Percentiles rank a stretch among this genome's conserved stretches.
Conservation (phyloP, 495 filamentous ascomycete species). For the Melanomma pulvis-pyrius region DNA sequence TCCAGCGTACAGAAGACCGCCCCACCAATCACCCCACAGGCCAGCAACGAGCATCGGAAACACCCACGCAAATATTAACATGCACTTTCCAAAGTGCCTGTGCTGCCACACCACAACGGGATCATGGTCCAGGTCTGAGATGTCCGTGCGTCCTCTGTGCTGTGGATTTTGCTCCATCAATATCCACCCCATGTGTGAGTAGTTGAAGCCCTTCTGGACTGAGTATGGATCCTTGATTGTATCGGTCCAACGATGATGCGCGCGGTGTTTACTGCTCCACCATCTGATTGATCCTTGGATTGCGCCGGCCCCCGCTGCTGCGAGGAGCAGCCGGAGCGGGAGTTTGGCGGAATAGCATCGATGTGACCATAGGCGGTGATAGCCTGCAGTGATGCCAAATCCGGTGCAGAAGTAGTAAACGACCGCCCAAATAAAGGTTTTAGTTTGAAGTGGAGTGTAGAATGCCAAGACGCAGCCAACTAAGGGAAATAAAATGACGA, state of each 20-base stretch:
- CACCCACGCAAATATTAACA: neutral
- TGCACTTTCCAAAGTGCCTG: neutral
- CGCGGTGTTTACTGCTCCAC: neutral
- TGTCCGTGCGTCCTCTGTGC: neutral
- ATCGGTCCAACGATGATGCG: neutral
- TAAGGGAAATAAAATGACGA: neutral
- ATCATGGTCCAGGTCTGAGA: neutral
- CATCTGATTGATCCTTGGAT: neutral
- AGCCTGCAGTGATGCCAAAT: constrained; percentile 19
- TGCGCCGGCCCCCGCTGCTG: neutral
- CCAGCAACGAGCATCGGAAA: neutral
- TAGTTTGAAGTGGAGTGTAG: neutral
- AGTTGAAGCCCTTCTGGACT: neutral
- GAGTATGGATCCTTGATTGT: neutral
- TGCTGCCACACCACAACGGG: neutral
- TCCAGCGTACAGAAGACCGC: constrained; percentile 90
- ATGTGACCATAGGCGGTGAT: constrained; percentile 53
- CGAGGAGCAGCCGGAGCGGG: neutral
- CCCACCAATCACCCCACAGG: constrained; percentile 55
- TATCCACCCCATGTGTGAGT: neutral
- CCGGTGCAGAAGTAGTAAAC: constrained; percentile 26
- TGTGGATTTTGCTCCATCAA: neutral
- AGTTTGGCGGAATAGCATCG: constrained; percentile 71
- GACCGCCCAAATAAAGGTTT: constrained; percentile 6
- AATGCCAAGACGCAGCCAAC: neutral